These are phyloP conservation scores for Fusarium palustre DNA, from an alignment of 2,329 filamentous ascomycete genomes.

Conservation along the genomic window DNA sequence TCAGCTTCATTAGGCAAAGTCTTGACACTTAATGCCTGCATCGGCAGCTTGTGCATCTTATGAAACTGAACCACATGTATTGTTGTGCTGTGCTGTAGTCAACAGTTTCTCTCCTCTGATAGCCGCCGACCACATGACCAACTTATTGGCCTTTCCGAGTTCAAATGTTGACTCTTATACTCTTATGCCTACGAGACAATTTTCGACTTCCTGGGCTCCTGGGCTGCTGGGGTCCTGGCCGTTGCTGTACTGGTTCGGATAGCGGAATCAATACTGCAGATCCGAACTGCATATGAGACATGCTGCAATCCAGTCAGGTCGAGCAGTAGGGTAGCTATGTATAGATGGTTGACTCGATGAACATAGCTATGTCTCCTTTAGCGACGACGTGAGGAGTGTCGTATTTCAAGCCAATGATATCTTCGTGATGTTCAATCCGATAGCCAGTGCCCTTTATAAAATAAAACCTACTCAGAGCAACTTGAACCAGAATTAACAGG, in stretches of 20 bases:
- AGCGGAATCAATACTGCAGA: slow-evolving; percentile 5
- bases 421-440: neutral
- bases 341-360: neutral
- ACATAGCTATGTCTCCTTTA: neutral
- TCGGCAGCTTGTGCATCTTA: neutral
- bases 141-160: neutral
- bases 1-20: neutral
- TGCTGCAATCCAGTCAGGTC: neutral
- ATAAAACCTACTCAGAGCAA: too few relatives aligned
- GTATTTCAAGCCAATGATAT: neutral
- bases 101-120: neutral
- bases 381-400: neutral
- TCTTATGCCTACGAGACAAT: neutral
- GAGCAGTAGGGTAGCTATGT: neutral
- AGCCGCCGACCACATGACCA: neutral
- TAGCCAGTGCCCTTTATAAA: neutral
- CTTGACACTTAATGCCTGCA: neutral
- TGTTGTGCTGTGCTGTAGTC: neutral
- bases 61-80: neutral
- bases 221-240: neutral
- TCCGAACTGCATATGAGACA: slow-evolving; percentile 7
- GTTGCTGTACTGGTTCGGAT: slow-evolving; percentile 6
- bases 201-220: neutral
- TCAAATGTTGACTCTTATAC: neutral
- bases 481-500: neutral